These are phyloP conservation scores for Exophiala oligosperma DNA, from an alignment of 2,329 filamentous ascomycete genomes.

Conservation along the genomic window DNA sequence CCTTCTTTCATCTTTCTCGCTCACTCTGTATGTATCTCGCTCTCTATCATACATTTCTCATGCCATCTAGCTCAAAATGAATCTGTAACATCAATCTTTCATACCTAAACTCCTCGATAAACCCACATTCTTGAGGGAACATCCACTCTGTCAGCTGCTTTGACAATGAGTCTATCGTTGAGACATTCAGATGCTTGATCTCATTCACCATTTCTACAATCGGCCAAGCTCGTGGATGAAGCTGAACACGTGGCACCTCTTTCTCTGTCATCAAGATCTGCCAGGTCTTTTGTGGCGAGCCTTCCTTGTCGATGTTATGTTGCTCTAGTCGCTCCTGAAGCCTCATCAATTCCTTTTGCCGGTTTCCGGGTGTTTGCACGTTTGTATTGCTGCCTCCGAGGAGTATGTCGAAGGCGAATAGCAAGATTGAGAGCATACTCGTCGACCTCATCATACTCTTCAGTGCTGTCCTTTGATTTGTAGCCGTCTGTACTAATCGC, in stretches of 20 bases:
- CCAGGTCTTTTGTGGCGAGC: slow-evolving; percentile 12
- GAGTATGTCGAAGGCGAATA: slow-evolving; percentile 14
- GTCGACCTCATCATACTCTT: slow-evolving; percentile 6
- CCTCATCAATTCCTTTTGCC: slow-evolving; percentile 2
- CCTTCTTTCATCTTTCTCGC: not conserved
- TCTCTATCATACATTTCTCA: slow-evolving; percentile 2
- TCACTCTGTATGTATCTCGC: not conserved
- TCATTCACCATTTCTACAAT: slow-evolving; percentile 17
- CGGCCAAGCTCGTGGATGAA: slow-evolving; percentile 12
- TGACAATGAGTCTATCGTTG: slow-evolving; percentile 13
- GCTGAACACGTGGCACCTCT: slow-evolving; percentile 7
- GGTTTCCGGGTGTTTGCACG: not conserved
- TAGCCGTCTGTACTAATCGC: slow-evolving; percentile 1
- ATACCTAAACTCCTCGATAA: not conserved
- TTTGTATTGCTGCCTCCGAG: slow-evolving; percentile 2
- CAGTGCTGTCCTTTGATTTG: not conserved
- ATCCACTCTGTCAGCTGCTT: slow-evolving; percentile 8
- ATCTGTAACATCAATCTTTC: slow-evolving; percentile 11
- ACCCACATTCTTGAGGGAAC: slow-evolving; percentile 2
- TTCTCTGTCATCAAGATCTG: slow-evolving; percentile 14
- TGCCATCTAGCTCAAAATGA: slow-evolving; percentile 9
- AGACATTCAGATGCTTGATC: slow-evolving; percentile 9
- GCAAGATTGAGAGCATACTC: slow-evolving; percentile 2
- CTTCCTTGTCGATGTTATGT: slow-evolving; percentile 9
- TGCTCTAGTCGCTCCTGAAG: slow-evolving; percentile 9